Conservation (phyloP, 1,284 basidiomycete species). For the Austroboletus sp. region DNA sequence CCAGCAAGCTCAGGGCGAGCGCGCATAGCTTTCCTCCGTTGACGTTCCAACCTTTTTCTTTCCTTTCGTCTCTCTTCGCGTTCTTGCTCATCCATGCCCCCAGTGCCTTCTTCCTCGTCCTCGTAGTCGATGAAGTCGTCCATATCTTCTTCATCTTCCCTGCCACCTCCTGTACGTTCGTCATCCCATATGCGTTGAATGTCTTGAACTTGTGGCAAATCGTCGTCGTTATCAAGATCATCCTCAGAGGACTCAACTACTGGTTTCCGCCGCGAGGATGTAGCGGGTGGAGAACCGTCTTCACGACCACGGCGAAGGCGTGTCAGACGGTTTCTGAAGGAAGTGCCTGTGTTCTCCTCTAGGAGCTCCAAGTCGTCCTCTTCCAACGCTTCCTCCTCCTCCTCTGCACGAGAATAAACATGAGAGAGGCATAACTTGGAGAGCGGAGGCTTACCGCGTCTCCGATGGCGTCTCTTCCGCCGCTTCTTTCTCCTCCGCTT, state of each 20-base stretch:
- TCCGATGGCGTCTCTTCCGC: slow-evolving; percentile 62
- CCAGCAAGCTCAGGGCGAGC: slow-evolving; percentile 74
- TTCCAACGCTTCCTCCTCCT: slow-evolving; percentile 73
- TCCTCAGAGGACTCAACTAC: slow-evolving; percentile 67
- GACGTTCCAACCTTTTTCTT: slow-evolving; percentile 57
- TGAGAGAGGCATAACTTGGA: slow-evolving; percentile 1
- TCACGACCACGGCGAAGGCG: slow-evolving; percentile 68
- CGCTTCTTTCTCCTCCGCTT: slow-evolving; percentile 54
- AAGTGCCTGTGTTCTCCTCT: slow-evolving; percentile 88
- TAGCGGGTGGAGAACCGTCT: slow-evolving; percentile 58
- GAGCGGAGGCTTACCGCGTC: slow-evolving; percentile 39
- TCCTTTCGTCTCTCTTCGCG: slow-evolving; percentile 68
- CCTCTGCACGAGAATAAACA: slow-evolving; percentile 25
- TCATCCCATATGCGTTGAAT: slow-evolving; percentile 84
- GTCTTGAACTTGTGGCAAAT: slow-evolving; percentile 53
- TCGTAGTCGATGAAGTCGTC: slow-evolving; percentile 92
- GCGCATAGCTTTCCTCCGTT: slow-evolving; percentile 55
- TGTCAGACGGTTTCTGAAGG: slow-evolving; percentile 61
- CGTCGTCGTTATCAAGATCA: slow-evolving; percentile 59
- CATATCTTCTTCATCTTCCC: slow-evolving; percentile 71
- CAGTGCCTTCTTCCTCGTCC: slow-evolving; percentile 70
- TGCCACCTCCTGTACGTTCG: slow-evolving; percentile 52
- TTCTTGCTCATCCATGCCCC: slow-evolving; percentile 64
- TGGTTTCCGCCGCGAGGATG: slow-evolving; percentile 51
- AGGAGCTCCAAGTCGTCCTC: slow-evolving; percentile 94